phyloP scores from a whole-genome alignment of 106 monocot genomes.

The Acorus calamus region DNA sequence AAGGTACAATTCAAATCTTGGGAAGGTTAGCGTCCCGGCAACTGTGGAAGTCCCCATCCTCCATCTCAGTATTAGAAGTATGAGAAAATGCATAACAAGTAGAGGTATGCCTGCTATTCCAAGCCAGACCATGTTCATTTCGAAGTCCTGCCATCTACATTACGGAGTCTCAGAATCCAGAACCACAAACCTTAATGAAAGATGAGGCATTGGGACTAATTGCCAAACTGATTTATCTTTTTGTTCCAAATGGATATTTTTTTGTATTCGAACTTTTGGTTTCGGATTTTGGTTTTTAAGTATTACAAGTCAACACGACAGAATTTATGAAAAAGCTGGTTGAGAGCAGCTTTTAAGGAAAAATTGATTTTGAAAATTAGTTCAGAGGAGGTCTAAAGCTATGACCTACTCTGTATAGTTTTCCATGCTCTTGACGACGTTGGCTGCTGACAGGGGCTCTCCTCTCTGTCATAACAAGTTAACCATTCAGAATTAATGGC shows the following conservation, averaged over 20 bases:
- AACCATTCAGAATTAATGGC: neutral
- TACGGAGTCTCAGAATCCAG: neutral
- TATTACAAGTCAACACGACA: too few species aligned
- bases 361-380: neutral
- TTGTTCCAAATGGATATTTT: too few species aligned
- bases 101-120: neutral
- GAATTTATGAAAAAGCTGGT: too few species aligned
- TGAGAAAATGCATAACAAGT: neutral
- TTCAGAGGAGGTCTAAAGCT: neutral
- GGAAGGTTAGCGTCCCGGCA: neutral
- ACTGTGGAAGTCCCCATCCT: neutral
- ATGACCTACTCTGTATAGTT: neutral
- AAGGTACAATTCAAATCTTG: neutral
- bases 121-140: neutral
- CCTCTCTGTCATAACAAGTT: neutral
- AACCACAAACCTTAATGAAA: neutral
- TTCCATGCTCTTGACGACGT: neutral
- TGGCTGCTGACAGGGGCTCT: neutral
- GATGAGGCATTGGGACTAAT: too few species aligned
- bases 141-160: neutral
- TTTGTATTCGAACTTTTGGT: too few species aligned
- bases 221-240: too few species aligned
- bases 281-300: too few species aligned
- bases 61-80: neutral
- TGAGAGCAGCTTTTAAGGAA: too few species aligned